A percentile compares a stretch with the other conserved stretches of the same genome.
Conservation (phyloP, 1,284 basidiomycete genomes). For the Tilletiopsis washingtonensis region DNA sequence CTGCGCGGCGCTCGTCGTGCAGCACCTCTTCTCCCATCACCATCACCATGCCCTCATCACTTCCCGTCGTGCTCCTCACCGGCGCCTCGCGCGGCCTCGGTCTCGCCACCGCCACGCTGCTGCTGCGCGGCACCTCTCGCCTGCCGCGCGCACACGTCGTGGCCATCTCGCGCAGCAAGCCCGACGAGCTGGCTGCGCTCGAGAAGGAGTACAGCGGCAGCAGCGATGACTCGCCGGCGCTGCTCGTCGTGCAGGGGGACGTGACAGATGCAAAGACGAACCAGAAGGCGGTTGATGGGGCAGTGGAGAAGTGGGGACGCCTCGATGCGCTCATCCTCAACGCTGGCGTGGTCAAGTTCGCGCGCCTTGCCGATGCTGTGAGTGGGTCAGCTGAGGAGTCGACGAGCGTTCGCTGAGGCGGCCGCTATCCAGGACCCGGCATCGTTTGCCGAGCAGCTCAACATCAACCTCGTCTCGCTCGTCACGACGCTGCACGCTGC, state of each 20-base stretch:
- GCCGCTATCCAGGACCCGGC: slow-evolving; percentile 54
- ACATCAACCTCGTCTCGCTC: slow-evolving; percentile 76
- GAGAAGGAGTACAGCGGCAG: slow-evolving; percentile 42
- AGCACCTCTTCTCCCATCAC: too few species aligned
- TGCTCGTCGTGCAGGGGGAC: slow-evolving; percentile 58
- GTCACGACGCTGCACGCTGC: slow-evolving; percentile 60
- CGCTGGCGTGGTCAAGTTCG: slow-evolving; percentile 59
- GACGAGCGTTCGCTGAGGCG: background rate
- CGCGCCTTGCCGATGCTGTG: slow-evolving; percentile 6
- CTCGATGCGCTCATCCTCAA: slow-evolving; percentile 72
- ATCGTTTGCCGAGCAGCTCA: slow-evolving; percentile 54
- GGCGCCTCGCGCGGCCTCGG: slow-evolving; percentile 61
- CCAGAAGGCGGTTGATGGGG: slow-evolving; percentile 56
- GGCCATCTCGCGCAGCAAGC: slow-evolving; percentile 63
- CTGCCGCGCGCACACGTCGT: slow-evolving; percentile 56
- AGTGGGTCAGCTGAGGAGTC: background rate
- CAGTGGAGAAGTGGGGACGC: slow-evolving; percentile 56
- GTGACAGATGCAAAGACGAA: slow-evolving; percentile 55
- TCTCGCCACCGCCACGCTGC: slow-evolving; percentile 60
- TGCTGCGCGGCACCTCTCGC: slow-evolving; percentile 51
- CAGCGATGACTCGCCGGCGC: slow-evolving; percentile 4
- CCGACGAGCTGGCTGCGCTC: slow-evolving; percentile 60
- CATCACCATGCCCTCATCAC: background rate
- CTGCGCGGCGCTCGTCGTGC: too few species aligned
- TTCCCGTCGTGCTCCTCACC: slow-evolving; percentile 32